phyloP scores from a whole-genome alignment of 2,329 filamentous ascomycete genomes.

The Laburnicola sp. region DNA sequence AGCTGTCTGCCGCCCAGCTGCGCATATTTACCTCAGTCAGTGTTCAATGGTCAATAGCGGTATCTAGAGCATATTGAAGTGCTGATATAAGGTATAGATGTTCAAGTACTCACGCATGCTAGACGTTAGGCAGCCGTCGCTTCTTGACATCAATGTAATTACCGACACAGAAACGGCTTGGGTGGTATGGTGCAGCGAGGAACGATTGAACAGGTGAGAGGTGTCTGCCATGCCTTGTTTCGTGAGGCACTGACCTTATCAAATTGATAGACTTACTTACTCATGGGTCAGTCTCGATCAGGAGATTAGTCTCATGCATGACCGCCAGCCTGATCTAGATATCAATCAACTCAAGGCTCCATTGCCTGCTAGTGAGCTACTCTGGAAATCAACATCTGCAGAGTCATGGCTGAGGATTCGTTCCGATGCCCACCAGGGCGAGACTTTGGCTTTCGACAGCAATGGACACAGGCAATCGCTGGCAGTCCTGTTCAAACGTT shows the following conservation, averaged over 20 bases:
- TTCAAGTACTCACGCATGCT: constrained; percentile 5
- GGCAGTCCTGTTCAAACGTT: constrained; percentile 64
- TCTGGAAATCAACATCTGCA: constrained; percentile 62
- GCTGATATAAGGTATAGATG: neutral
- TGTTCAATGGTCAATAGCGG: neutral
- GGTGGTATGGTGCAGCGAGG: constrained; percentile 54
- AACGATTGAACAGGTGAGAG: constrained; percentile 55
- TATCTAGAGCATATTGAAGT: neutral
- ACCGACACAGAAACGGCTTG: constrained; percentile 45
- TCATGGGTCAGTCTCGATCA: constrained; percentile 73
- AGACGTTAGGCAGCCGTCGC: neutral
- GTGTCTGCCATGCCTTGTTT: neutral
- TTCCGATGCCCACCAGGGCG: neutral
- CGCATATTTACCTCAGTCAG: constrained; percentile 8
- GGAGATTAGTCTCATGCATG: constrained; percentile 49
- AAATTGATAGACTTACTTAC: constrained; percentile 59
- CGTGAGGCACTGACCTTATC: neutral
- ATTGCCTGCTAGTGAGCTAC: constrained; percentile 60
- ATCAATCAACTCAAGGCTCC: constrained; percentile 64
- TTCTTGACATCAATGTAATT: neutral
- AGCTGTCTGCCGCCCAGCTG: constrained; percentile 9
- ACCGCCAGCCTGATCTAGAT: constrained; percentile 53
- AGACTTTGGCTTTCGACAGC: no score
- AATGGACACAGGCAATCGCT: constrained; percentile 55
- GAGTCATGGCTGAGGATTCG: constrained; percentile 53